Evolutionary conservation across 2,329 filamentous ascomycete genomes (phyloP), one percentile per base, ranked within the genome.

Genomic region (Dactylellina cionopaga): DNA sequence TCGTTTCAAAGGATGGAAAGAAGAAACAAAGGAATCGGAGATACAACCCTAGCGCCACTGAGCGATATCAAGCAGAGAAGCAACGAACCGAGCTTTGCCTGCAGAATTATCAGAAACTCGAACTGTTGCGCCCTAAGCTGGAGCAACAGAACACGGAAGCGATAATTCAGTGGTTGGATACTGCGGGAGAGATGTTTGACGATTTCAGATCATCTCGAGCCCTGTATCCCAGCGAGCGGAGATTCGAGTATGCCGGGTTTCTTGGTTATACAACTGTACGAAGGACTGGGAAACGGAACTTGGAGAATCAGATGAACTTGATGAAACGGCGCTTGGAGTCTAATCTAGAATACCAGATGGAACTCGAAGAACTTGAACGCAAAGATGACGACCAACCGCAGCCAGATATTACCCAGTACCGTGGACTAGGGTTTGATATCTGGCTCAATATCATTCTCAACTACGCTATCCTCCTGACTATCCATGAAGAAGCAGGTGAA

Each of bases 401-500:
- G 22, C 68, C 68, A 15, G 68, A 76, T 46, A 70, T 76, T 15
- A 75, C 71, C 80, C 47, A 83, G 85, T 69, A 93, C 78, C 89
- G 92, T 75, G 90, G 90, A 5, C 91, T 98, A 47, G 83, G 88
- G 0, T 96, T 98, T 78, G 84, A 89, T 66, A 85, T 88, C 47
- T 99, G 95, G 95, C 85, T 97, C 2, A 91, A 96, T 76, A 85
- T 96, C 0, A 96, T 99, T 78, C 85, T 96, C 33, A 91, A 95
- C 77, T 96, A 96, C 78, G 90, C 92, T 2, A 84, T 97, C 49
- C 84, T 89, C 3, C 85, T 95, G 29, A 90, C 92, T 5, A 86
- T 87, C 41, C 82, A 84, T 17, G 88, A 88, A 31, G 87, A 90
- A 49, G 37, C 44, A 13, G 69, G 69, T 13, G 69, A 74, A 27